Conservation (phyloP, 1,284 basidiomycete species). For the Pyrrhoderma lamaoense region DNA sequence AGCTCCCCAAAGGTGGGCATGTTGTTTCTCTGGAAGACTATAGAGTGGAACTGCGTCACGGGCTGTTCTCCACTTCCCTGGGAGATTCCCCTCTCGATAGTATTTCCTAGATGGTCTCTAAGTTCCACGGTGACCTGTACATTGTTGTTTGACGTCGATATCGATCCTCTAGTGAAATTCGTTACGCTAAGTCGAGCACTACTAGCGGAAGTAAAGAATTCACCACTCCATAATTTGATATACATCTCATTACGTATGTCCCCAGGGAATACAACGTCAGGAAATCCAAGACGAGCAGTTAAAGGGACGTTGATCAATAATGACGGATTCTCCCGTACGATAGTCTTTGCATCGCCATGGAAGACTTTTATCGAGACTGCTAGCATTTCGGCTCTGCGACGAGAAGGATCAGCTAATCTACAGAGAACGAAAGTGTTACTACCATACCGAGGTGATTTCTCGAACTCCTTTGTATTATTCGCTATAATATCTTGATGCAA, state of each 20-base stretch:
- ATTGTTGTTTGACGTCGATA: constrained; percentile 54
- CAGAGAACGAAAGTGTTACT: constrained; percentile 1
- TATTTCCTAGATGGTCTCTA: constrained; percentile 67
- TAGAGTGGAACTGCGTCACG: constrained; percentile 78
- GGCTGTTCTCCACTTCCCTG: constrained; percentile 82
- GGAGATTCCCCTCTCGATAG: constrained; percentile 70
- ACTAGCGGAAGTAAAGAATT: constrained; percentile 56
- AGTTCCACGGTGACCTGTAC: constrained; percentile 90
- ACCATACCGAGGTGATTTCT: constrained; percentile 72
- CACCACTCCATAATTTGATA: constrained; percentile 88
- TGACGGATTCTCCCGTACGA: constrained; percentile 81
- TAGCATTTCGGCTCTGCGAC: constrained; percentile 71
- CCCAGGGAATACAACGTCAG: constrained; percentile 93
- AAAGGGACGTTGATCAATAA: constrained; percentile 78
- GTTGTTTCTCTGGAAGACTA: constrained; percentile 81
- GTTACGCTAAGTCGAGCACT: constrained; percentile 54
- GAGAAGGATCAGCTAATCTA: not conserved
- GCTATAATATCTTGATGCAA: constrained; percentile 93
- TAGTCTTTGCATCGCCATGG: constrained; percentile 69
- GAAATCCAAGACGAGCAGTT: constrained; percentile 89
- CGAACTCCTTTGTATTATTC: constrained; percentile 72
- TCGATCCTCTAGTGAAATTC: constrained; percentile 51
- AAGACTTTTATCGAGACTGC: constrained; percentile 89
- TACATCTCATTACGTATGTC: constrained; percentile 92
- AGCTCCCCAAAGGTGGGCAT: constrained; percentile 91